phyloP scores from a whole-genome alignment of 768 basidiomycete species.

The Russula lepida region DNA sequence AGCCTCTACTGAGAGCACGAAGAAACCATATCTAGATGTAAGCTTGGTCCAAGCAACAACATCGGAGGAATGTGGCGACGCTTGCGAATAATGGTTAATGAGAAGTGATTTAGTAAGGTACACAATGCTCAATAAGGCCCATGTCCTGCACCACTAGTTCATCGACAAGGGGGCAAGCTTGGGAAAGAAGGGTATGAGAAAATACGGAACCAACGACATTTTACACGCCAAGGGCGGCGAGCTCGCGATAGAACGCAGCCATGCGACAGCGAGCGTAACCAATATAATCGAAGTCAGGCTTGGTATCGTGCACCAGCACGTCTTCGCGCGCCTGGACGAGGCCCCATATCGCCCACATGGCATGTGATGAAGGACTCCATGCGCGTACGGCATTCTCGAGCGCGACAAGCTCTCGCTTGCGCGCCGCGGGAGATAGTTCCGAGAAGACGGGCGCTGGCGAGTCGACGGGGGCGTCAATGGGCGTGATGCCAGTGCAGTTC shows the following conservation, averaged over 20 bases:
- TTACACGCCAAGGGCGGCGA: slow-evolving; percentile 37
- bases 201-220: background rate
- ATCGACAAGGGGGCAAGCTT: background rate
- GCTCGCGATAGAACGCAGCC: slow-evolving; percentile 50
- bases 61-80: background rate
- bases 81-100: background rate
- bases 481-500: slow-evolving; percentile 33
- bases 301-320: slow-evolving; percentile 45
- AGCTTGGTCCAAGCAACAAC: too few relatives aligned
- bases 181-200: background rate
- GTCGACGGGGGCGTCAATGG: slow-evolving; percentile 10
- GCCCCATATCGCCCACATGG: slow-evolving; percentile 93
- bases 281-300: slow-evolving; percentile 86
- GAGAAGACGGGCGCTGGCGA: slow-evolving; percentile 20
- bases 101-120: background rate
- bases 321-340: slow-evolving; percentile 82
- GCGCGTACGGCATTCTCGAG: slow-evolving; percentile 73
- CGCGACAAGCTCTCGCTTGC: slow-evolving; percentile 41
- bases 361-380: slow-evolving; percentile 90
- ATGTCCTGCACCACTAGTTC: background rate
- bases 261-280: slow-evolving; percentile 68
- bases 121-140: background rate
- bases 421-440: slow-evolving; percentile 21
- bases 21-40: too few relatives aligned
- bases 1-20: background rate